Evolutionary conservation across 2,329 filamentous ascomycete species (phyloP), one percentile per base, ranked within the genome.

Genomic region (Ascochyta pisi): DNA sequence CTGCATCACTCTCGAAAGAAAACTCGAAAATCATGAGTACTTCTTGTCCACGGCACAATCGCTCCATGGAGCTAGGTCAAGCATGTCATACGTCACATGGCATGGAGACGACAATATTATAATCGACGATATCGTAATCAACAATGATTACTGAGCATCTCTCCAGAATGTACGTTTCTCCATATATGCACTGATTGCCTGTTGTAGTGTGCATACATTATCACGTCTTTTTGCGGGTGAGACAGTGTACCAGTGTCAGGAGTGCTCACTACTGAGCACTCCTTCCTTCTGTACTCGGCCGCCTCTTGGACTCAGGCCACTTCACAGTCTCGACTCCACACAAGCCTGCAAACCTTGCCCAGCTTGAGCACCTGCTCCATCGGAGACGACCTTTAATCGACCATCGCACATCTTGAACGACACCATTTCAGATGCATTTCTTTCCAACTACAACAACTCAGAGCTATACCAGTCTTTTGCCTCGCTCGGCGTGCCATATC

Each of bases 71-170:
- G 38, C 37, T 31, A 15, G 8, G 29, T 42, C 39, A 23, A 27
- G 50, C 41, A 19, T 12, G 43, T 31, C 43, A 29, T 42, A 23
- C 35, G 31, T 55, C 26, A 39, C 40, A 41, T 41, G 41, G 37
- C 31, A 24, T 23, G 22, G 33, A 23, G 31, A 46, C 24, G 13
- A 40, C 10, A 29, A 19, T 38, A 35, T 46, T 4, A 41, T 46
- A 55, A 42, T 46, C 19, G 19, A 19, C 19, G 41, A 19, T 38
- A 40, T 46, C 4, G 46, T 46, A 55, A 42, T 46, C 46, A 46
- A 19, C 31, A 4, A 22, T 50, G 53, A 47, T 50, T 50, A 50
- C 46, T 55, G 53, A 55, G 37, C 35, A 42, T 29, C 13, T 13
- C 13, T 19, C 4, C 4, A 10, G n/a, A 33, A 24, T 38, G 46